Percentiles rank a stretch among this genome's conserved stretches.
phyloP scores from a whole-genome alignment of 2,329 filamentous ascomycete genomes.

The Aspergillus eucalypticola region DNA sequence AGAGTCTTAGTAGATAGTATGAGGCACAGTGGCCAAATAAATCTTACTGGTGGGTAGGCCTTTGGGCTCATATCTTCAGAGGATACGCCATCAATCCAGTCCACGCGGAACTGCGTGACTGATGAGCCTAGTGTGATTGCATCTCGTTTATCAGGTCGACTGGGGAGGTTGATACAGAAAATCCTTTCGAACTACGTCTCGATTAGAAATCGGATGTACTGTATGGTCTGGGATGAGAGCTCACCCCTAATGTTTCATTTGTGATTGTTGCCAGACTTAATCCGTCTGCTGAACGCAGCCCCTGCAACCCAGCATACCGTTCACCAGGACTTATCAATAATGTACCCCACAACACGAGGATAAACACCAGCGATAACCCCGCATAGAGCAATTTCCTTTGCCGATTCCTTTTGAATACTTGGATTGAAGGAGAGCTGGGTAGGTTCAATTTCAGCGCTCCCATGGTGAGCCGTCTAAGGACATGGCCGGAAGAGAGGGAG shows the following conservation, averaged over 20 bases:
- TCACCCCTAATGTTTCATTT: constrained; percentile 4
- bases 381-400: background rate
- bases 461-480: background rate
- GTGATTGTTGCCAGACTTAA: background rate
- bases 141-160: constrained; percentile 6
- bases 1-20: background rate
- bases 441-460: background rate
- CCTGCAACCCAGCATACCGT: background rate
- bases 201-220: background rate
- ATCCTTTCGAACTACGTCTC: background rate
- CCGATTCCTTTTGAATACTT: background rate
- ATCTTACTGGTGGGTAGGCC: constrained; percentile 1
- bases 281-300: background rate
- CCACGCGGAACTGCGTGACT: constrained; percentile 6
- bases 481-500: background rate
- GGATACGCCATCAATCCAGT: constrained; percentile 6
- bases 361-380: background rate
- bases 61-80: background rate
- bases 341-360: background rate
- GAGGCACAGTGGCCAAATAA: background rate
- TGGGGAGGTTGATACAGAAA: constrained; percentile 5
- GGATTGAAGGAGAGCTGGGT: background rate
- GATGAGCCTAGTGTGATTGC: constrained; percentile 6
- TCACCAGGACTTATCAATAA: background rate
- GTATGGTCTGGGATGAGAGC: too few relatives aligned